Evolutionary conservation across 805 yeast species (phyloP).

Genomic region (Candida railenensis): DNA sequence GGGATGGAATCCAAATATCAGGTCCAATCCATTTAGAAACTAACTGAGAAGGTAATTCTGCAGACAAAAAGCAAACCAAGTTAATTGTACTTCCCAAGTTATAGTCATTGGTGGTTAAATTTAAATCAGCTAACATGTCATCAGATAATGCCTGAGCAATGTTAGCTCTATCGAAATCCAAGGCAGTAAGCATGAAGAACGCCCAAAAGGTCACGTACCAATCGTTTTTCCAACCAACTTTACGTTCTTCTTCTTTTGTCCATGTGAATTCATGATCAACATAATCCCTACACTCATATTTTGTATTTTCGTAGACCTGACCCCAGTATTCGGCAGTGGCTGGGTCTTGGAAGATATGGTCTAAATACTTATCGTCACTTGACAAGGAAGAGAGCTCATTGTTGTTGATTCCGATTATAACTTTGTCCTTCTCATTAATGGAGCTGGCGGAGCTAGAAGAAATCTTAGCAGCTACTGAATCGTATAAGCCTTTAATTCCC

Average conservation of each 20-base stretch:
- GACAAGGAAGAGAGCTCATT: neutral
- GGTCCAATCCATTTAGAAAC: constrained; percentile 62
- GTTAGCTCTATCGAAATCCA: constrained; percentile 60
- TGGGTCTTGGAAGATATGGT: constrained; percentile 41
- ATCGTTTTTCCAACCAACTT: constrained; percentile 52
- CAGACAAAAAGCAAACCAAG: constrained; percentile 48
- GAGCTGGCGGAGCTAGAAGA: neutral
- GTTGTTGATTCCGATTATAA: neutral
- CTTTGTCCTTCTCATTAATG: neutral
- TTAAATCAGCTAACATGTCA: constrained; percentile 49
- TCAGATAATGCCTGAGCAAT: constrained; percentile 59
- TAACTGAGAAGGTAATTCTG: constrained; percentile 67
- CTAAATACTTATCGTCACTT: constrained; percentile 6
- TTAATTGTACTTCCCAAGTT: constrained; percentile 59
- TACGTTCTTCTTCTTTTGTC: constrained; percentile 51
- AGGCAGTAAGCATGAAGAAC: constrained; percentile 55
- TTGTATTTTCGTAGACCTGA: constrained; percentile 42
- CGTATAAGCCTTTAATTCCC: no score
- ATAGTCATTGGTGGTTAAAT: constrained; percentile 56
- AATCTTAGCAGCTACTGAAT: neutral
- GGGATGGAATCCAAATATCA: constrained; percentile 61
- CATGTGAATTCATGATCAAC: constrained; percentile 61
- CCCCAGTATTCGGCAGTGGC: constrained; percentile 45
- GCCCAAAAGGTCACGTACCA: constrained; percentile 57
- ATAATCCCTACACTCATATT: constrained; percentile 55